A percentile compares a stretch with the other conserved stretches of the same genome.
phyloP scores from a whole-genome alignment of 768 basidiomycete genomes.

The Suillus spraguei region DNA sequence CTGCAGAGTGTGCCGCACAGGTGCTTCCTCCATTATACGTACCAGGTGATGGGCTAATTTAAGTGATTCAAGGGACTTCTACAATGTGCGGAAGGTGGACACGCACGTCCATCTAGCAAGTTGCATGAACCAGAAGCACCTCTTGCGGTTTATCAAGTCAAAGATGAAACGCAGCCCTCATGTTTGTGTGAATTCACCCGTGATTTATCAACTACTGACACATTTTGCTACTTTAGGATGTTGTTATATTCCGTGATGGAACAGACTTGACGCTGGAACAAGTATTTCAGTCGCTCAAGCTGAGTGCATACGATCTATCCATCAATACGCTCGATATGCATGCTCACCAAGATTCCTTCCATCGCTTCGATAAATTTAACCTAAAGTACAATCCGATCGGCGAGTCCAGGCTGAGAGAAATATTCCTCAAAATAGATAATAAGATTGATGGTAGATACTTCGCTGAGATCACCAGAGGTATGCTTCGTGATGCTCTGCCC shows the following conservation, averaged over 20 bases:
- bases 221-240: constrained; percentile 59
- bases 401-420: constrained; percentile 91
- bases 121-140: constrained; percentile 99
- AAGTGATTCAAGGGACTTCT: constrained; percentile 78
- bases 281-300: constrained; percentile 94
- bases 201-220: constrained; percentile 5
- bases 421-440: constrained; percentile 98
- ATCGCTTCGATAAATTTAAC: constrained; percentile 98
- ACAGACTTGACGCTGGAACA: constrained; percentile 84
- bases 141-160: constrained; percentile 97
- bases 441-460: constrained; percentile 90
- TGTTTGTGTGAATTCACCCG: constrained; percentile 41
- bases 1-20: constrained; percentile 35
- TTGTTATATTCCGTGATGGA: constrained; percentile 95
- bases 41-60: constrained; percentile 10
- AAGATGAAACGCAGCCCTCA: constrained; percentile 91
- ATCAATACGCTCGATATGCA: constrained; percentile 99
- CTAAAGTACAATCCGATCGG: constrained; percentile 97
- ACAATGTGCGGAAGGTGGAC: constrained; percentile 97
- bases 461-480: constrained; percentile 92
- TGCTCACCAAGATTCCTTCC: constrained; percentile 96
- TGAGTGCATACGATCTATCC: constrained; percentile 96
- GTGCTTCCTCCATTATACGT: constrained; percentile 15
- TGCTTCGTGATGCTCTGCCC: constrained; percentile 13
- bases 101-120: constrained; percentile 99